These are phyloP conservation scores for Cladochytrium tenue DNA, from an alignment of 371 early-diverging fungal genomes.

Conservation along the genomic window DNA sequence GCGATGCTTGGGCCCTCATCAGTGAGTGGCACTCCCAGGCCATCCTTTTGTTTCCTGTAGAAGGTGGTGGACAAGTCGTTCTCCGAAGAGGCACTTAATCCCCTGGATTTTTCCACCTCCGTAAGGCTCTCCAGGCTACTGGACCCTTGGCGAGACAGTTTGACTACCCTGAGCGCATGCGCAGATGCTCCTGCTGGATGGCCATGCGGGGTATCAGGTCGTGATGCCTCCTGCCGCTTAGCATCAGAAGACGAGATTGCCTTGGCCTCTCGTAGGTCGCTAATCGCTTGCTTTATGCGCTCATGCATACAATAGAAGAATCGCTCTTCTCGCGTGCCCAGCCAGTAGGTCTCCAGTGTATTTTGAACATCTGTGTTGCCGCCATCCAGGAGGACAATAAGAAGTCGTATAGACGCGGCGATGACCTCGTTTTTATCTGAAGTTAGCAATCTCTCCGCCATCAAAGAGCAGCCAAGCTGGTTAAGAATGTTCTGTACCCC, in stretches of 20 bases:
- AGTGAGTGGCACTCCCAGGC: background rate
- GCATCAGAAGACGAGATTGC: constrained; percentile 1
- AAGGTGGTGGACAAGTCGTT: too few species aligned
- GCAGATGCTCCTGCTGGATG: too few species aligned
- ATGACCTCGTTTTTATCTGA: constrained; percentile 43
- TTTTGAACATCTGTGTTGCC: constrained; percentile 58
- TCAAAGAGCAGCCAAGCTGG: constrained; percentile 54
- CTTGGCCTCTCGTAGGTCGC: constrained; percentile 42
- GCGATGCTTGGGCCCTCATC: constrained; percentile 19
- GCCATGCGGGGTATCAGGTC: too few species aligned
- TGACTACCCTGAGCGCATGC: background rate
- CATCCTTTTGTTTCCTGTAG: too few species aligned
- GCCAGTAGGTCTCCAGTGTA: constrained; percentile 48
- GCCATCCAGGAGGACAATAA: constrained; percentile 58
- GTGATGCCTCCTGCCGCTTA: background rate
- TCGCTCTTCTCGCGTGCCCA: constrained; percentile 52
- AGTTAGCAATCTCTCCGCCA: constrained; percentile 54
- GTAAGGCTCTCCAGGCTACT: background rate
- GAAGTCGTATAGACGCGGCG: constrained; percentile 42
- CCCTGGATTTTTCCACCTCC: background rate
- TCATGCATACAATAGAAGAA: constrained; percentile 62
- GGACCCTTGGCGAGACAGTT: background rate
- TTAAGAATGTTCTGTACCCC: constrained; percentile 49
- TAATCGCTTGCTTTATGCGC: constrained; percentile 43
- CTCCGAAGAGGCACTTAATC: background rate